Evolutionary conservation across 2,329 filamentous ascomycete genomes (phyloP).

Genomic region (Zarea fungicola): DNA sequence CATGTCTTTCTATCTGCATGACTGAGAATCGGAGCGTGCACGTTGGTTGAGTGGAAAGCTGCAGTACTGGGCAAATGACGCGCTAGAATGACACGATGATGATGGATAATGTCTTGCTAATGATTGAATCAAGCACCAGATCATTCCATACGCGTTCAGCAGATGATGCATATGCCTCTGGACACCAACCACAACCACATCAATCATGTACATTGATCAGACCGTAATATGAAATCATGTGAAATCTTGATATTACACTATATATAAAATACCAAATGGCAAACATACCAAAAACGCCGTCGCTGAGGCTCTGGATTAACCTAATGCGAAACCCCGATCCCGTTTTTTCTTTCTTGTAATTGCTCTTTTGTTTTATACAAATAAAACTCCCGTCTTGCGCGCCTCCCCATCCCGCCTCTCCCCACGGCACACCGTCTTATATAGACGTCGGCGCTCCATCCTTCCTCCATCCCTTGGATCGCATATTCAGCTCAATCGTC

Average conservation of each 20-base stretch:
- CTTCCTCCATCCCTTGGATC: conserved; percentile 73
- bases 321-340: conserved; percentile 8
- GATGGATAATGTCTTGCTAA: too few relatives aligned
- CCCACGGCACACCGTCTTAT: conserved; percentile 20
- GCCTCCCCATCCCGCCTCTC: background rate
- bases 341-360: background rate
- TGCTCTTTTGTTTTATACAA: conserved; percentile 9
- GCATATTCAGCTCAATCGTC: conserved; percentile 82
- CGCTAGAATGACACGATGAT: too few relatives aligned
- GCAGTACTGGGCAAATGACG: too few relatives aligned
- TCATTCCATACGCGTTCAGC: too few relatives aligned
- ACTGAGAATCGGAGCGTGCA: too few relatives aligned
- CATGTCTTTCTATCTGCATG: too few relatives aligned
- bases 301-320: conserved; percentile 7
- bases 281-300: conserved; percentile 6
- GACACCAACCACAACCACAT: background rate
- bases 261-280: background rate
- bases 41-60: too few relatives aligned
- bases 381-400: too few relatives aligned
- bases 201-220: background rate
- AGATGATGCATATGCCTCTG: background rate
- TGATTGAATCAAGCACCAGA: too few relatives aligned
- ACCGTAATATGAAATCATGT: background rate
- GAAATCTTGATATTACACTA: background rate
- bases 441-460: conserved; percentile 59